Base-by-base conservation (phyloP, 169 alveolate species). In the Plasmodium fragile region DNA sequence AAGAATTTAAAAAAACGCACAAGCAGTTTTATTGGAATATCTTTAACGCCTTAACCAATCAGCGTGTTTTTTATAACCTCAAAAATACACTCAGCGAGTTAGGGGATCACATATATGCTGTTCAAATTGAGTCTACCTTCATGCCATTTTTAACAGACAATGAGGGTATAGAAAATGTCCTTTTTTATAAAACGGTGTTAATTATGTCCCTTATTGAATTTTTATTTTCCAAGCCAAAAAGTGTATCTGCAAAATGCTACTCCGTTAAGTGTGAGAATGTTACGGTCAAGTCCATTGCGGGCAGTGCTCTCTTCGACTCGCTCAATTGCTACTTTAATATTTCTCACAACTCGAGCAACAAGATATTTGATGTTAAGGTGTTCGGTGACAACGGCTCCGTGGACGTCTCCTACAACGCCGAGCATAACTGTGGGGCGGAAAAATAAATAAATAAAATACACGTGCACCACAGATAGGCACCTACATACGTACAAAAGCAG, bases 1-100 rank as follows among this genome's bases (percentile, higher is more conserved):
- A 55, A 75, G 93, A 87, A 22, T 87, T 36, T 77, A 87, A 87
- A 59, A 11, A 87, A 77, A 59, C 69, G 4, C 77, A 87, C 59
- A 87, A 32, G n/a, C 93, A 87, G 78, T 87, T 87, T 49, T 87
- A 87, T 39, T 87, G 93, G 93, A 87, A 87, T 59, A 87, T 87
- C 11, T 87, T 77, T 53, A 87, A 87, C 49, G 89, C 89, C 28
- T 55, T 87, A 77, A 39, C 80, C 8, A 87, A 75, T 77, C 89
- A 78, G 45, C 85, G 89, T 4, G 93, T 87, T 34, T 87, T 87
- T 87, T 41, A 87, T n/a, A 87, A 28, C 8, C 81, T 87, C 5
- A 87, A 87, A 77, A 77, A 34, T 53, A 25, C 41, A 18, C 52
- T 87, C 3, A 59, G 77, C 30, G 93, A 87, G 32, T 75, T 87